Evolutionary conservation across 2,329 filamentous ascomycete species (phyloP).

Genomic region (Lachnellula arida): DNA sequence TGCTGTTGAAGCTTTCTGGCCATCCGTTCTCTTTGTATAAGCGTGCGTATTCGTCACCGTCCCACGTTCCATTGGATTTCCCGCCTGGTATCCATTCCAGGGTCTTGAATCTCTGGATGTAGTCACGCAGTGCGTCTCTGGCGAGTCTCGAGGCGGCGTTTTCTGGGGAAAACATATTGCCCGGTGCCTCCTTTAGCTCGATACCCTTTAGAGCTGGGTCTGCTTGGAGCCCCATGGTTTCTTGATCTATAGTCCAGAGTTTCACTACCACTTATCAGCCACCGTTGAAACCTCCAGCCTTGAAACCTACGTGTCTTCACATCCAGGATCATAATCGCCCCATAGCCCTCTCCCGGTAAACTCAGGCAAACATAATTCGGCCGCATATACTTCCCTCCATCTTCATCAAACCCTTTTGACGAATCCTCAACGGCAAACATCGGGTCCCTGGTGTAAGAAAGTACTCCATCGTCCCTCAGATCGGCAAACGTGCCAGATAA

Average conservation of each 20-base stretch:
- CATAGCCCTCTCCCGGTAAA: slow-evolving; percentile 4
- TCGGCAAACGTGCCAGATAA: slow-evolving; percentile 9
- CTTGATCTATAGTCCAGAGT: slow-evolving; percentile 8
- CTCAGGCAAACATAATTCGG: slow-evolving; percentile 12
- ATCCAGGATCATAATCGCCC: slow-evolving; percentile 10
- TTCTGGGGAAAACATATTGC: slow-evolving; percentile 4
- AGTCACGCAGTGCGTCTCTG: slow-evolving; percentile 6
- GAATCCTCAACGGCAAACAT: slow-evolving; percentile 1
- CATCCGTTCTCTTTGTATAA: slow-evolving; percentile 12
- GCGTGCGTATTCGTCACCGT: slow-evolving; percentile 7
- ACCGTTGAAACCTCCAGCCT: background rate
- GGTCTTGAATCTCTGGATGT: slow-evolving; percentile 7
- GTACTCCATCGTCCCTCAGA: slow-evolving; percentile 2
- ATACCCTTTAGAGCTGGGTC: slow-evolving; percentile 3
- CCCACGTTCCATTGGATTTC: background rate
- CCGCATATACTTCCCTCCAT: slow-evolving; percentile 11
- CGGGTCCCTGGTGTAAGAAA: slow-evolving; percentile 1
- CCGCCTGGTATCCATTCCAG: slow-evolving; percentile 13
- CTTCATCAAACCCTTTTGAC: background rate
- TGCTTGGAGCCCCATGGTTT: background rate
- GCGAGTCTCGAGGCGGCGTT: slow-evolving; percentile 3
- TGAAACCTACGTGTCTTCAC: slow-evolving; percentile 2
- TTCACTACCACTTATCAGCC: background rate
- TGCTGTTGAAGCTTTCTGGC: slow-evolving; percentile 6
- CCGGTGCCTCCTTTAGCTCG: background rate